Evolutionary conservation across 2,329 filamentous ascomycete genomes (phyloP).

Genomic region (Fusarium citri): DNA sequence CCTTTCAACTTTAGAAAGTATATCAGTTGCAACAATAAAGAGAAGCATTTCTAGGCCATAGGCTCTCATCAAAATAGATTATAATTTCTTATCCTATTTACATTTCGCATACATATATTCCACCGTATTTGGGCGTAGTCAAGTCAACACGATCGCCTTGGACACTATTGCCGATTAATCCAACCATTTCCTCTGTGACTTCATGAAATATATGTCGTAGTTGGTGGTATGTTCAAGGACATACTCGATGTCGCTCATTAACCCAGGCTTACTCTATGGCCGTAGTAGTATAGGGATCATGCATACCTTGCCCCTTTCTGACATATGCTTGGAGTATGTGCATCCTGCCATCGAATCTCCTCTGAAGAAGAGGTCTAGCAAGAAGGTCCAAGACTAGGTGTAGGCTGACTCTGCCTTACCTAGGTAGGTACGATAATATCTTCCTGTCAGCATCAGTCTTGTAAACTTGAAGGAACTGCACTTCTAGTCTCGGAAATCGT

Average conservation of each 20-base stretch:
- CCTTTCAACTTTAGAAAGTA: accelerated
- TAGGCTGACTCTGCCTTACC: background rate
- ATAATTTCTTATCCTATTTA: background rate
- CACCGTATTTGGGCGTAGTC: accelerated
- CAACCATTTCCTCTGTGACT: background rate
- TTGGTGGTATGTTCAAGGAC: background rate
- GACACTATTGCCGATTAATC: background rate
- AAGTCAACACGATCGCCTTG: background rate
- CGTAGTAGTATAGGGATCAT: background rate
- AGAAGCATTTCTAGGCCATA: accelerated
- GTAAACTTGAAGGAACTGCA: accelerated
- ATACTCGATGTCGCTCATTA: background rate
- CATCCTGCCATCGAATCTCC: background rate
- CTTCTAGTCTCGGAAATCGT: too few species aligned
- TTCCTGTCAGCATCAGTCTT: too few species aligned
- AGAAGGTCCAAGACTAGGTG: background rate
- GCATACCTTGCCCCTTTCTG: background rate
- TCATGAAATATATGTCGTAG: background rate
- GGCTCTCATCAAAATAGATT: background rate
- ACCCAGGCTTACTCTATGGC: background rate
- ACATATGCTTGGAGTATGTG: background rate
- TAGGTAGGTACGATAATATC: too few species aligned
- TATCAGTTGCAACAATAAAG: background rate
- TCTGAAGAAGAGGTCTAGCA: background rate
- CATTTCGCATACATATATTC: background rate